Evolutionary conservation across 2,329 filamentous ascomycete genomes (phyloP), one percentile per base, ranked within the genome.

Genomic region (Neoscytalidium dimidiatum): DNA sequence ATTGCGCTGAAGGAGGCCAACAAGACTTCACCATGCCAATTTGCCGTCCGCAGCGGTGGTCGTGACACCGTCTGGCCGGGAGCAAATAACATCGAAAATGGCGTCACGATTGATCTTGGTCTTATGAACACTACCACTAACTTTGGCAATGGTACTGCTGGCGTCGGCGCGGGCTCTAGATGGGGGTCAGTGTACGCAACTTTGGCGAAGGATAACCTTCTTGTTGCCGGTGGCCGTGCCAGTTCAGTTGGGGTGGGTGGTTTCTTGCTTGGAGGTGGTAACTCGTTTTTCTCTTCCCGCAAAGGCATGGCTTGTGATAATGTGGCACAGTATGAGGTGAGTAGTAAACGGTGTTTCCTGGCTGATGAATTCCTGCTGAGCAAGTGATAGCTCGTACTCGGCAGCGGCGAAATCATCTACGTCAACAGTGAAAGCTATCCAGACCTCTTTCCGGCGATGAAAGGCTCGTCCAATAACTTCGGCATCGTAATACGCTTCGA

Each of bases 401-500:
- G 46, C 17, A 46, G 33, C 33, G 53, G 63, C 11, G 46, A 56
- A 28, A 51, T 64, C 21, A 31, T 64, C 33, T 48, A 64, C 21
- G 63, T 53, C 33, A 64, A 58, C 44, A 48, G 19, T 4, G 21
- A 52, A 3, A 44, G 35, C 38, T 51, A 65, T 21, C 43, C 0
- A 38, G 75, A 78, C 53, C 70, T 80, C 1, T 78, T 76, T 68
- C 74, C 72, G 69, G 75, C 75, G 0, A 68, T 79, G 13, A 75
- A 76, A 31, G 78, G 77, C 21, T 76, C 76, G 19, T 70, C 69
- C 3, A 75, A 69, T 62, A 77, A 78, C 65, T 76, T 79, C 44
- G 78, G 74, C 21, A 72, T 79, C 11, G 76, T 79, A n/a, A 77
- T 75, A 4, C 70, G 73, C 9, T 73, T 77, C 58, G 71, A 71